Base-by-base conservation (phyloP, 2,329 filamentous ascomycete species). In the Polychaeton citri region DNA sequence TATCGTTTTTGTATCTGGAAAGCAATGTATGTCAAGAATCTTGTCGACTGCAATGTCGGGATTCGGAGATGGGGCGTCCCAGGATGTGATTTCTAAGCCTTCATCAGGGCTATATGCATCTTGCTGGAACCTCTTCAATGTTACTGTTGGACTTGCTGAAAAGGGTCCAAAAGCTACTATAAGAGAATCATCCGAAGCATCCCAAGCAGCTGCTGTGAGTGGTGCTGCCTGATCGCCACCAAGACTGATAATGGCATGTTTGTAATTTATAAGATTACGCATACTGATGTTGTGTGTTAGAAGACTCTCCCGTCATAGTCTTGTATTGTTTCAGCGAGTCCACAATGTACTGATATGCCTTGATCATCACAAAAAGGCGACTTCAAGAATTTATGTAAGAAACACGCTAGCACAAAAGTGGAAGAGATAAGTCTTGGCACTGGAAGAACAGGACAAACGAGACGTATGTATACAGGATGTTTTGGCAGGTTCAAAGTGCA, bases 121-220 rank as follows among this genome's bases (percentile, higher is more conserved):
- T 36, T 60, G 58, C 26, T 63, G 54, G 24, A 68, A 52, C 43
- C 74, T 65, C 48, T 69, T 72, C 40, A 96, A 69, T 58, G 88
- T 79, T 49, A 98, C 81, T 35, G 76, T 66, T 38, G 79, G 67
- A 55, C 75, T 76, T 48, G 71, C 65, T 54, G 73, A 65, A 3
- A 76, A 79, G 43, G 88, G 90, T 6, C 90, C 88, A 66, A 88
- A 80, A 36, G 84, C 78, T 62, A 81, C 87, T 49, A 98, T 69
- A 36, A 90, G 61, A 41, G 82, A 75, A 58, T 90, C 81, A 44
- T 73, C 76, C 41, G 76, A 71, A 33, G 79, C 71, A 62, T 96
- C 86, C 88, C 88, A 96, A 52, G 85, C 81, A 38, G 79, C 75
- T 19, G 85, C 79, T 36, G 83, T 80, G 51, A 90, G 67, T 43